Evolutionary conservation across 352 stramenopile species (phyloP).

Genomic region (Phytophthora lateralis): DNA sequence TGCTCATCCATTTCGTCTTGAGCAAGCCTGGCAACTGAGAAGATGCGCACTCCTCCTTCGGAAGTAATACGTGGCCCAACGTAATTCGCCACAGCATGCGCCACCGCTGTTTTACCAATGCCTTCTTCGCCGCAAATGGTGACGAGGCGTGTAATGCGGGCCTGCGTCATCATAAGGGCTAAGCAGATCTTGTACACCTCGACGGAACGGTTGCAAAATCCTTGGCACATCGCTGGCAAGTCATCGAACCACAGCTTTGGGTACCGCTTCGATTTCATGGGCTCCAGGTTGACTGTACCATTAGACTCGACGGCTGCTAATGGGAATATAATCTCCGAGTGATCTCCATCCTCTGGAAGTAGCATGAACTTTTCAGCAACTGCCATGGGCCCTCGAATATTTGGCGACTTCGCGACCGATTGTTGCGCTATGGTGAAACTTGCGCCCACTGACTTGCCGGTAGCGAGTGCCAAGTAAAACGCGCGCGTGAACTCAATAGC

Average conservation of each 20-base stretch:
- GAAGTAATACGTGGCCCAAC: slow-evolving; percentile 78
- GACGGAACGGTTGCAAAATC: slow-evolving; percentile 78
- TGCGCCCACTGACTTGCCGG: slow-evolving; percentile 68
- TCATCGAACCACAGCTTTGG: slow-evolving; percentile 84
- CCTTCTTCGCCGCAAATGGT: slow-evolving; percentile 78
- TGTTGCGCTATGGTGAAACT: slow-evolving; percentile 82
- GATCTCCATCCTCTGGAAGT: slow-evolving; percentile 73
- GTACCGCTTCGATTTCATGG: slow-evolving; percentile 63
- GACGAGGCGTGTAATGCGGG: slow-evolving; percentile 73
- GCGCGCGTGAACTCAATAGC: slow-evolving; percentile 87
- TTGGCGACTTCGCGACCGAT: slow-evolving; percentile 76
- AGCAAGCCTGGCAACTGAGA: slow-evolving; percentile 64
- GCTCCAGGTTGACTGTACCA: slow-evolving; percentile 49
- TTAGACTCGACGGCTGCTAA: slow-evolving; percentile 55
- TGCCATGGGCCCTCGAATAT: slow-evolving; percentile 71
- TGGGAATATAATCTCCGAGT: slow-evolving; percentile 85
- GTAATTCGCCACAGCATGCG: slow-evolving; percentile 78
- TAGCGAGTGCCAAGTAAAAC: slow-evolving; percentile 81
- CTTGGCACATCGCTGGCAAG: slow-evolving; percentile 75
- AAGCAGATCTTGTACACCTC: slow-evolving; percentile 87
- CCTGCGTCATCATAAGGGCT: slow-evolving; percentile 79
- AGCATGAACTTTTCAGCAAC: slow-evolving; percentile 82
- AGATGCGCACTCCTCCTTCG: slow-evolving; percentile 70
- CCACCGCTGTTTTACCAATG: slow-evolving; percentile 78
- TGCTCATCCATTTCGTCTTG: slow-evolving; percentile 66